These are phyloP conservation scores for Lactifluus subvellereus DNA, from an alignment of 768 basidiomycete species.

Conservation along the genomic window DNA sequence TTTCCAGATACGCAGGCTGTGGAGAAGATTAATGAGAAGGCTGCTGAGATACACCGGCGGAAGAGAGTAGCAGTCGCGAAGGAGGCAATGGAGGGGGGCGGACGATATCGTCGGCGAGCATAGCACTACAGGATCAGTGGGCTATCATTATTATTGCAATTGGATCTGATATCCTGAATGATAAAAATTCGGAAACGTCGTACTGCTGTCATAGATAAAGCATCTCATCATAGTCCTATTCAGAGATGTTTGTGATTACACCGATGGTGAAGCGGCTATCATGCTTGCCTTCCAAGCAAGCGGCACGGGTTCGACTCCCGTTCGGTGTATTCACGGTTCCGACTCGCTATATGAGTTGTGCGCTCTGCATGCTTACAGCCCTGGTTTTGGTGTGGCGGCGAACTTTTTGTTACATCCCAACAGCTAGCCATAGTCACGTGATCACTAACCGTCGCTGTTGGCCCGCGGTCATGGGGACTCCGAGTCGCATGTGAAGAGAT, in stretches of 20 bases:
- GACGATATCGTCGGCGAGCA: constrained; percentile 9
- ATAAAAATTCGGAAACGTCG: too few relatives aligned
- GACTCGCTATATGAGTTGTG: too few relatives aligned
- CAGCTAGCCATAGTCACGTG: too few relatives aligned
- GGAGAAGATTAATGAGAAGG: constrained; percentile 65
- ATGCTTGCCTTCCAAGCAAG: constrained; percentile 35
- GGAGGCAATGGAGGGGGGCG: constrained; percentile 40
- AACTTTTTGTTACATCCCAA: not conserved
- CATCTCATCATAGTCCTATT: not conserved
- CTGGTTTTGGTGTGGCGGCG: not conserved
- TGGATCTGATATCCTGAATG: too few relatives aligned
- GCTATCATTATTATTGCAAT: not conserved
- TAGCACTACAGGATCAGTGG: not conserved
- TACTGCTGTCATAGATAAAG: too few relatives aligned
- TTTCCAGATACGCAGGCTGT: constrained; percentile 86
- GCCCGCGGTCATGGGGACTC: too few relatives aligned
- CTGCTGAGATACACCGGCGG: constrained; percentile 62
- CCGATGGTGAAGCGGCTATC: constrained; percentile 31
- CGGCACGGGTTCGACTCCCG: constrained; percentile 31
- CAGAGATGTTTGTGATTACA: constrained; percentile 1
- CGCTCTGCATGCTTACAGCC: too few relatives aligned
- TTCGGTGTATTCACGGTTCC: constrained; percentile 18
- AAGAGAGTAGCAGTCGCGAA: constrained; percentile 54
- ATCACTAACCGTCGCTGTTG: too few relatives aligned
- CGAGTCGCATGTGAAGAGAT: too few relatives aligned